Conservation (phyloP, 768 basidiomycete species). For the Leccinum sublutescens region DNA sequence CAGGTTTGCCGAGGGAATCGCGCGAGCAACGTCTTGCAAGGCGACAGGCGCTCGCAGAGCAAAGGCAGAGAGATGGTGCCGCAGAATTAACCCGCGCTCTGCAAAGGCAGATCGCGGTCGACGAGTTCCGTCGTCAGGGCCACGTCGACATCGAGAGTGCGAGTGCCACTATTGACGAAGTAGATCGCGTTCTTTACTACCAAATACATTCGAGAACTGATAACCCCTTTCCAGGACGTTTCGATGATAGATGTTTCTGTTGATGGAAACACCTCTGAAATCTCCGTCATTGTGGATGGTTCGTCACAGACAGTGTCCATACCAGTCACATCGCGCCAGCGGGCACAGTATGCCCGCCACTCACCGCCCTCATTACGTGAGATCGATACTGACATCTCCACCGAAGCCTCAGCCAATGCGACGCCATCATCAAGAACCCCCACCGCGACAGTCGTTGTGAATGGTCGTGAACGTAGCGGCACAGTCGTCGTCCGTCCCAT, state of each 20-base stretch:
- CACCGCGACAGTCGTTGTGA: slow-evolving; percentile 57
- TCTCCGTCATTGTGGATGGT: slow-evolving; percentile 21
- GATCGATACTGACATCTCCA: slow-evolving; percentile 60
- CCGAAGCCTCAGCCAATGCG: slow-evolving; percentile 57
- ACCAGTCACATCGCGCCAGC: slow-evolving; percentile 20
- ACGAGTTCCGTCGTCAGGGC: slow-evolving; percentile 24
- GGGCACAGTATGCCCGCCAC: slow-evolving; percentile 19
- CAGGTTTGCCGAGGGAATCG: slow-evolving; percentile 70
- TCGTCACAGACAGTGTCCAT: slow-evolving; percentile 19
- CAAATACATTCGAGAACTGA: slow-evolving; percentile 6
- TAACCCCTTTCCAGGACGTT: slow-evolving; percentile 28
- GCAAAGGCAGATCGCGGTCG: slow-evolving; percentile 47
- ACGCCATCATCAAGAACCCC: slow-evolving; percentile 65
- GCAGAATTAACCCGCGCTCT: slow-evolving; percentile 56
- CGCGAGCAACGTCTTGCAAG: slow-evolving; percentile 70
- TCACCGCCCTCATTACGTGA: slow-evolving; percentile 33
- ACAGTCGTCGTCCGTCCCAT: slow-evolving; percentile 67
- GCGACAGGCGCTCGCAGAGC: slow-evolving; percentile 52
- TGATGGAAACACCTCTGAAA: slow-evolving; percentile 20
- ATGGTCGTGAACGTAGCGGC: slow-evolving; percentile 67
- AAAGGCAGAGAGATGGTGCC: slow-evolving; percentile 55
- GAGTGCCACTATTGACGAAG: slow-evolving; percentile 22
- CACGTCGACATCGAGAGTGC: slow-evolving; percentile 2
- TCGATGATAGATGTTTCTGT: slow-evolving; percentile 31
- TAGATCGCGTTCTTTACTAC: slow-evolving; percentile 16